Conservation (phyloP, 2,329 filamentous ascomycete genomes). For the Hypoxylon sp. region DNA sequence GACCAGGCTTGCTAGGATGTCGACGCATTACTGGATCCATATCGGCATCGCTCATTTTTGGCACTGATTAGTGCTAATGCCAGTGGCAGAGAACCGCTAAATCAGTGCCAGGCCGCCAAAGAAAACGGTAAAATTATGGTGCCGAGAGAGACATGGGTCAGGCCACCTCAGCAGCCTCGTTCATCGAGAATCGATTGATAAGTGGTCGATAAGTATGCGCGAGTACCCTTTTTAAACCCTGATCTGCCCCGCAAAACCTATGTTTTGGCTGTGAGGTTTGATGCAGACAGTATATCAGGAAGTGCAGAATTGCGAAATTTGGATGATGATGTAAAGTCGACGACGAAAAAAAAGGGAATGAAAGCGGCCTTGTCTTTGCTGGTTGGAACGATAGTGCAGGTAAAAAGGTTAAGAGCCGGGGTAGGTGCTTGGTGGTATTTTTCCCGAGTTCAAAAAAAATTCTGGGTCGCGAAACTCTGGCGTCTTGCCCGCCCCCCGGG, state of each 20-base stretch:
- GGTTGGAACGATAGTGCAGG: constrained; percentile 17
- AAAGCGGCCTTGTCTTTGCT: constrained; percentile 16
- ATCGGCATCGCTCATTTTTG: constrained; percentile 50
- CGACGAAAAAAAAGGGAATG: constrained; percentile 11
- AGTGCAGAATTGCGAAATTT: constrained; percentile 21
- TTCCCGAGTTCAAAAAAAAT: constrained; percentile 29
- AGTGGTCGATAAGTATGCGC: constrained; percentile 32
- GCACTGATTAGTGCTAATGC: constrained; percentile 36
- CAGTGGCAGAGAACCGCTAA: constrained; percentile 34
- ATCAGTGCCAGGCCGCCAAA: constrained; percentile 36
- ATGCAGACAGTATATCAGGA: not conserved
- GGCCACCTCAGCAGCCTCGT: constrained; percentile 53
- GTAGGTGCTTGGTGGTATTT: constrained; percentile 31
- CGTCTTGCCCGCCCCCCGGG: constrained; percentile 25
- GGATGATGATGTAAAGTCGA: constrained; percentile 22
- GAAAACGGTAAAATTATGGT: constrained; percentile 50
- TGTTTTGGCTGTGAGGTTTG: constrained; percentile 11
- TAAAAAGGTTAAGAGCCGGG: constrained; percentile 23
- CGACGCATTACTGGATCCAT: constrained; percentile 45
- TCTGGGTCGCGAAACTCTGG: constrained; percentile 47
- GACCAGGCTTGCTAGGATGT: constrained; percentile 43
- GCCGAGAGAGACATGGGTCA: constrained; percentile 52
- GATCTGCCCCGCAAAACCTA: constrained; percentile 36
- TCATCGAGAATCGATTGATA: constrained; percentile 36
- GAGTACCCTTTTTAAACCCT: constrained; percentile 33